Base-by-base conservation (phyloP, 2,329 filamentous ascomycete species). In the Fusarium falciforme region DNA sequence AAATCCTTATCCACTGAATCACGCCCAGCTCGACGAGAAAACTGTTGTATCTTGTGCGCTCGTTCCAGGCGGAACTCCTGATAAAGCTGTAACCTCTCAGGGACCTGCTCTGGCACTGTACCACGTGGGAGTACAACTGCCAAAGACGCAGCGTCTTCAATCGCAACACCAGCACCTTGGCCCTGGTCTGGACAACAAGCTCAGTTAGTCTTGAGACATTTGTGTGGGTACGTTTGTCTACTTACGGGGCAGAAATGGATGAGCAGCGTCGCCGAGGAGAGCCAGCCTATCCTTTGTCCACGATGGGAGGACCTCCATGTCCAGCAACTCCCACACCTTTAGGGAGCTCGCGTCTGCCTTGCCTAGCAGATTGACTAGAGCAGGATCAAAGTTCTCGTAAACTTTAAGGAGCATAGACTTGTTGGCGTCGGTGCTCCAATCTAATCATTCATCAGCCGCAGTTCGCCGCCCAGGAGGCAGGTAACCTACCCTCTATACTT, bases 241-340 rank as follows among this genome's bases (percentile, higher is more conserved):
- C 70, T 22, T 57, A 73, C 69, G 71, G 12, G 91, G 91, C 1
- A 90, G 82, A 76, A 93, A 93, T 0, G 91, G 91, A 78, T 93
- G 92, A 1, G 90, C 91, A 0, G 91, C 90, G 79, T 93, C 92
- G 0, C 92, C 92, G 2, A 93, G 79, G 0, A 93, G 79, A 2
- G 86, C 90, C 25, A 93, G 78, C 16, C 83, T 85, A 2, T 81
- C 87, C 5, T 87, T 85, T 0, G 84, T 83, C 88, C 90, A 93
- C 0, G 81, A 84, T 0, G 87, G 85, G 14, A 93, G 79, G 3
- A 85, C 81, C 12, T 89, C 86, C 88, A 92, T 91, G 74, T 93
- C 91, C 12, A 91, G 79, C 9, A 92, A 80, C 54, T 85, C 86
- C 89, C 89, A 92, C 1, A 90, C 82, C 67, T 87, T 89, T 25